Base-by-base conservation (phyloP, 805 yeast genomes). In the Yamadazyma endophytica region DNA sequence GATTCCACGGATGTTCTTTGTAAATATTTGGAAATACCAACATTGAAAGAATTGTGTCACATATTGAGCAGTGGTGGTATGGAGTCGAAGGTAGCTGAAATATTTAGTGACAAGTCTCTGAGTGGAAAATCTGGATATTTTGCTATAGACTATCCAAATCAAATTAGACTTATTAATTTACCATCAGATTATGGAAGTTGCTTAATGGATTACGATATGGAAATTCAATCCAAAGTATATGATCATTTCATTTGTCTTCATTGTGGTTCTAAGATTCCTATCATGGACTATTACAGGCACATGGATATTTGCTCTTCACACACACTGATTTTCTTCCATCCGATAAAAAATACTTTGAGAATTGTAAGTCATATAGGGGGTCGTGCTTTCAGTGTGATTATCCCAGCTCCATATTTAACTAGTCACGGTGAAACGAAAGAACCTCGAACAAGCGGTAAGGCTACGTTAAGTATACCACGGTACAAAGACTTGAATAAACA, bases 401-500 rank as follows among this genome's bases (percentile, higher is more conserved):
- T 73, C 40, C 73, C 73, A 33, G 82, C 85, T 0, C 92, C 90
- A 9, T 84, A 82, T 48, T 57, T 84, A 49, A 82, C 85, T 33
- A 63, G 66, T 4, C 88, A 82, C 53, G 94, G 94, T 14, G 92
- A 84, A 51, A 71, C 80, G 3, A 82, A 82, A 19, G 61, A 64
- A 7, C 70, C 71, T 13, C 65, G 77, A 3, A 60, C 67, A 38
- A 68, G 70, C 9, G 72, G 75, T 12, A 82, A 79, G 27, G 85
- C 85, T 0, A 61, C 61, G 0, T 60, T 83, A 35, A 73, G 71
- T 45, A 40, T 57, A 12, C 61, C 58, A 15, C 66, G 94, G 32
- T 81, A 75, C 52, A 58, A 65, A 21, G 67, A 75, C 38, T 55
- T 82, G 40, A 79, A 73, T 43, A 68, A 68, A 29, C 50, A 73